These are phyloP conservation scores for Neurospora sp. DNA, from an alignment of 2,329 filamentous ascomycete genomes.

Conservation along the genomic window DNA sequence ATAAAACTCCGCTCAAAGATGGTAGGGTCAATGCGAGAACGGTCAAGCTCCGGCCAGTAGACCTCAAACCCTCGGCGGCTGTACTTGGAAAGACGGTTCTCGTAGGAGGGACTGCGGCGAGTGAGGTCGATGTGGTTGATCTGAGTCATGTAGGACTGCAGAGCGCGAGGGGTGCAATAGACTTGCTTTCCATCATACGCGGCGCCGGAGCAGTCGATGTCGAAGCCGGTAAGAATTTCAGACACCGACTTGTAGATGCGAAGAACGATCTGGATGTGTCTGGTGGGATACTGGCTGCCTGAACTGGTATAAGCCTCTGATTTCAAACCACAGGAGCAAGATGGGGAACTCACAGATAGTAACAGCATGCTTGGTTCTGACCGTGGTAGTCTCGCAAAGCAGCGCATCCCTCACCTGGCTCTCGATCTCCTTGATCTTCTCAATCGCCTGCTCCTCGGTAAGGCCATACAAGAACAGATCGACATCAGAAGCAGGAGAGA, in stretches of 20 bases:
- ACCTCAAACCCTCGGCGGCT: conserved; percentile 77
- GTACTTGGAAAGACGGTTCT: conserved; percentile 79
- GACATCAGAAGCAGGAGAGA: conserved; percentile 77
- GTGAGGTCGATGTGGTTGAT: conserved; percentile 71
- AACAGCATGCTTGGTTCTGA: conserved; percentile 78
- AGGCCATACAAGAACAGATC: conserved; percentile 79
- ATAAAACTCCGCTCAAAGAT: conserved; percentile 77
- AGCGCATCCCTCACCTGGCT: conserved; percentile 64
- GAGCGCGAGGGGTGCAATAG: conserved; percentile 64
- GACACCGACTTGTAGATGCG: conserved; percentile 76
- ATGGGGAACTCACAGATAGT: conserved; percentile 47
- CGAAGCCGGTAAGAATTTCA: conserved; percentile 80
- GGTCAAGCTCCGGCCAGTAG: conserved; percentile 65
- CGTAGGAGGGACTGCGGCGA: conserved; percentile 74
- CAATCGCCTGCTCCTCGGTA: conserved; percentile 63
- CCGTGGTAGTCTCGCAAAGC: conserved; percentile 71
- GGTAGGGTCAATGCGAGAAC: conserved; percentile 69
- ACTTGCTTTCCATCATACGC: conserved; percentile 76
- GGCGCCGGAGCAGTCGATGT: conserved; percentile 74
- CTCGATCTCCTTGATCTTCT: conserved; percentile 81
- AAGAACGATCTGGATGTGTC: conserved; percentile 78
- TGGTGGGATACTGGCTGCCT: conserved; percentile 70
- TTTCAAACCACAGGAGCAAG: too few species aligned
- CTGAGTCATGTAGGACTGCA: conserved; percentile 74
- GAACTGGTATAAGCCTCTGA: neutral